Evolutionary conservation across 2,329 filamentous ascomycete genomes (phyloP), one percentile per base, ranked within the genome.

Genomic region (Coleophoma eucalyptorum): DNA sequence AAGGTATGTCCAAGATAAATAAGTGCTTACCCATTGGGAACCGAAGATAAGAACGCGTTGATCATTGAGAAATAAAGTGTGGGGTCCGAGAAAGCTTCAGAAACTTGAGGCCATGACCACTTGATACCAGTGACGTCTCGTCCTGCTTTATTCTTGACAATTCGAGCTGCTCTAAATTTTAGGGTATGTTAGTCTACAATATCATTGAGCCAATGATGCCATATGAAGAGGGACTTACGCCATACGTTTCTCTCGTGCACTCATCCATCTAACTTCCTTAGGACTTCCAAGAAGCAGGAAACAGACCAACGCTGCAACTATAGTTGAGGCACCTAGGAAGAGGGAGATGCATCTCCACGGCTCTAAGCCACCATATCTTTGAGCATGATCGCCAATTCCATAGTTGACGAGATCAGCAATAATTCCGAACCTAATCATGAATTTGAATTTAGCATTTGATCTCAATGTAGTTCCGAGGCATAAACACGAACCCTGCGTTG

Each of bases 261-360:
- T 55, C 50, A 57, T 41, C 59, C 58, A 63, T 21, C 49, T 47
- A n/a, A 62, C 59, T 48, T 63, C 60, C 43, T 54, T 58, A 11
- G 59, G 59, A 33, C 53, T 63, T 4, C 58, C 60, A 4, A 62
- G 50, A 19, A 63, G 32, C n/a, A 38, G 26, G 48, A 61, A 62
- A 37, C 55, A 56, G 8, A 57, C 44, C 8, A 59, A 7, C n/a
- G 55, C 46, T 2, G 52, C 40, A 16, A 58, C 49, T 21, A 63
- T 43, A 1, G 60, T 63, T 5, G 32, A 43, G 16, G 50, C 37
- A 15, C 58, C 58, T 46, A 60, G 35, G 43, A 60, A 60, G 19
- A 60, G 46, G 3, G 52, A 53, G 26, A 60, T 57, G 2, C 44
- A 50, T 37, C 55, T 50, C 58, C 58, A 60, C 3, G 58, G 49